phyloP scores from a whole-genome alignment of 371 early-diverging fungal genomes.

The Mucor indicus region DNA sequence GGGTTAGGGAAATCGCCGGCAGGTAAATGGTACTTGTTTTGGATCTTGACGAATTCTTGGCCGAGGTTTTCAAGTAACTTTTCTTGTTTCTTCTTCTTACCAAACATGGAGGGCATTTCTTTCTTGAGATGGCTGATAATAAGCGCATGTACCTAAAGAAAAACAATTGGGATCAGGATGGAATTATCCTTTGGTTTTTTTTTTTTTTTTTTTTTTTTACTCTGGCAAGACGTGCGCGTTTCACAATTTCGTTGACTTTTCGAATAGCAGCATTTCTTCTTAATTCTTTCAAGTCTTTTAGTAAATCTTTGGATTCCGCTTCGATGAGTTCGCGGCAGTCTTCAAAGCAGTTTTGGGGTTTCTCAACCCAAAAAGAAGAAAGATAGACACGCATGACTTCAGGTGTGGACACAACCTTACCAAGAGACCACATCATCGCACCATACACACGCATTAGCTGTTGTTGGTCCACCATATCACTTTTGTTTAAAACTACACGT shows the following conservation, averaged over 20 bases:
- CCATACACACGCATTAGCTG: constrained; percentile 91
- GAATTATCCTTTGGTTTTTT: too few species aligned
- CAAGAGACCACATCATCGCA: constrained; percentile 93
- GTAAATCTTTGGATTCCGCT: constrained; percentile 75
- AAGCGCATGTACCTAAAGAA: constrained; percentile 58
- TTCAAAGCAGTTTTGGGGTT: constrained; percentile 69
- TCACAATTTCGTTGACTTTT: constrained; percentile 90
- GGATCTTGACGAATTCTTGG: constrained; percentile 66
- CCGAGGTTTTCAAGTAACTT: constrained; percentile 61
- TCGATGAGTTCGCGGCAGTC: constrained; percentile 71
- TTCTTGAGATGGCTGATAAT: constrained; percentile 81
- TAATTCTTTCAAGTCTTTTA: constrained; percentile 71
- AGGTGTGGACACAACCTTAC: constrained; percentile 84
- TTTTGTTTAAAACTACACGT: constrained; percentile 83
- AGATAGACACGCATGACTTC: constrained; percentile 88
- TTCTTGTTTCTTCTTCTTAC: constrained; percentile 70
- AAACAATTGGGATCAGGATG: too few species aligned
- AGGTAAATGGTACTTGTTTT: constrained; percentile 55
- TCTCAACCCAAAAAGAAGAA: constrained; percentile 79
- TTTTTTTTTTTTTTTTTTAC: constrained; percentile 18
- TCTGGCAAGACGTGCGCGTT: constrained; percentile 79
- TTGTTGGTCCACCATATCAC: constrained; percentile 82
- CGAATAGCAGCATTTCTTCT: constrained; percentile 85
- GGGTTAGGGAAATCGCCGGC: constrained; percentile 68
- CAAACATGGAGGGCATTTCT: constrained; percentile 86